Conservation (phyloP, 345 rosid genomes). For the Hypericum perforatum region DNA sequence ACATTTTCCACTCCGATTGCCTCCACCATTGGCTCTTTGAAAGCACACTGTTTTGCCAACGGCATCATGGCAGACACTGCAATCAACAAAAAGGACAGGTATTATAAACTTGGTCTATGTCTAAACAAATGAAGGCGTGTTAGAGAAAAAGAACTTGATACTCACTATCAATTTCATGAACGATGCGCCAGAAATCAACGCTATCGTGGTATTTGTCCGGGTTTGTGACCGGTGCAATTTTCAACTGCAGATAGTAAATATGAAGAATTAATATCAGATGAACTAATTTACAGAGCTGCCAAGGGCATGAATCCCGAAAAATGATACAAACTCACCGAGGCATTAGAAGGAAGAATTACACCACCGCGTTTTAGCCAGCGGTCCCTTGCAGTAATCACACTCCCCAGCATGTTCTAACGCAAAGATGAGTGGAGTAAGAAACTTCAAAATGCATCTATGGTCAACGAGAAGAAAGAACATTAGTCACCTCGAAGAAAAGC, state of each 20-base stretch:
- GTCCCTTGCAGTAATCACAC: conserved; percentile 94
- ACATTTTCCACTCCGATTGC: conserved; percentile 79
- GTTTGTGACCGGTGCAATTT: conserved; percentile 92
- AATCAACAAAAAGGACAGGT: conserved; percentile 15
- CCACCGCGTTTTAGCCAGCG: conserved; percentile 93
- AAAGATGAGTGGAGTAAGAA: neutral
- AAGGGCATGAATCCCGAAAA: too few relatives aligned
- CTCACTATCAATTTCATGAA: too few relatives aligned
- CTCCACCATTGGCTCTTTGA: conserved; percentile 91
- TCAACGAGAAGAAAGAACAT: too few relatives aligned
- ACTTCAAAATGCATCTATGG: neutral
- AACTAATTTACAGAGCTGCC: too few relatives aligned
- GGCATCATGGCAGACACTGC: conserved; percentile 98
- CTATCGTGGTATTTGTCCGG: conserved; percentile 85
- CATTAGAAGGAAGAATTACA: conserved; percentile 85
- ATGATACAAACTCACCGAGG: conserved; percentile 40
- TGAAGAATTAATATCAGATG: conserved; percentile 15
- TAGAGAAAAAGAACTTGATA: conserved; percentile 27
- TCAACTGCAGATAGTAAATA: conserved; percentile 45
- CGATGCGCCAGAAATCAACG: conserved; percentile 94
- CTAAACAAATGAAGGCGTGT: neutral
- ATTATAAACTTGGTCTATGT: conserved; percentile 8
- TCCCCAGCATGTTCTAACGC: conserved; percentile 87
- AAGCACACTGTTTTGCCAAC: conserved; percentile 85
- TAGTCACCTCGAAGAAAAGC: conserved; percentile 89